These are phyloP conservation scores for Hibiscus mutabilis DNA, from an alignment of 345 rosid species.

Conservation along the genomic window DNA sequence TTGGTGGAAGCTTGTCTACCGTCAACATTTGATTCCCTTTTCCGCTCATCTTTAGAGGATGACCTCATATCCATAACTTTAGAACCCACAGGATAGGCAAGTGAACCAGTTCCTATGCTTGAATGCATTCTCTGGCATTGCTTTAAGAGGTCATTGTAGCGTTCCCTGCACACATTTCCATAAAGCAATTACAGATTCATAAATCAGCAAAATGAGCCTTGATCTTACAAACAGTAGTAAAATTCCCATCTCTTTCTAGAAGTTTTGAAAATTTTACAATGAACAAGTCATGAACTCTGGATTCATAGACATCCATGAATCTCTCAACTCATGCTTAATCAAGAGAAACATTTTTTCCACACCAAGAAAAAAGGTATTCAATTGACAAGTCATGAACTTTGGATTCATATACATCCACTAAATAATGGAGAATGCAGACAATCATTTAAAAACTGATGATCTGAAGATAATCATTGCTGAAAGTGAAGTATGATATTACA, in stretches of 20 bases:
- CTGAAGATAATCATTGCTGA: neutral
- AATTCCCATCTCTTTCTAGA: neutral
- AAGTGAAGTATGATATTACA: neutral
- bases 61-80: conserved; percentile 91
- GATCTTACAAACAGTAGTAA: neutral
- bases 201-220: conserved; percentile 6
- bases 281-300: neutral
- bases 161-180: conserved; percentile 47
- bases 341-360: neutral
- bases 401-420: neutral
- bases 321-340: neutral
- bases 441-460: neutral
- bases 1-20: conserved; percentile 32
- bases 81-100: conserved; percentile 83
- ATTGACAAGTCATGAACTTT: neutral
- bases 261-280: neutral
- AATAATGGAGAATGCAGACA: neutral
- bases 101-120: conserved; percentile 85
- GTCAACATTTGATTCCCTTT: conserved; percentile 37
- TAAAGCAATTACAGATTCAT: conserved; percentile 1
- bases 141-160: conserved; percentile 52
- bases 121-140: conserved; percentile 87
- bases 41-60: conserved; percentile 55
- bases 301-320: neutral
- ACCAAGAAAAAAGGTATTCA: neutral